Evolutionary conservation across 441 rosid genomes (phyloP), one percentile per base, ranked within the genome.

Genomic region (Breynia disticha): DNA sequence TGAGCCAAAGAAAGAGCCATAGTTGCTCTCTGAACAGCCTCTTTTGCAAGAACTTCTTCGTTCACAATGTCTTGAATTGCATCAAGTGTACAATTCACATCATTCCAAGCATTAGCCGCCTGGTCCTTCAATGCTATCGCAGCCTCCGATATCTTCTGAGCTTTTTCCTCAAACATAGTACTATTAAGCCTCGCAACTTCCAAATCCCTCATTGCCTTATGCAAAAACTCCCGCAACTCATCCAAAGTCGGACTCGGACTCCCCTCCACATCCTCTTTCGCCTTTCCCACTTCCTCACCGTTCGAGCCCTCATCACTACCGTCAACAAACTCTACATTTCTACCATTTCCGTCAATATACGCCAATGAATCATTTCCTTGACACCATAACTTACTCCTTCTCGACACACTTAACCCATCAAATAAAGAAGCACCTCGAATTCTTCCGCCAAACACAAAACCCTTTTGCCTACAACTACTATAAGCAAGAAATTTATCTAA

Each of bases 111-210:
- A 67, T 60, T 67, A 11, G 66, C 62, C 7, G 95, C 93, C 65
- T 86, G 77, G 53, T 93, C 99, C 76, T 89, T 89, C 76, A 81
- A 72, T 14, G 90, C 79, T 35, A 93, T 88, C 16, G 99, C 97
- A 63, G 81, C 56, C 76, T 93, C 99, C 9, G 99, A 83, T 63
- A 93, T 79, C 52, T 69, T 63, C 66, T 81, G 95, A 55, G 98
- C 98, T 76, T 84, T 88, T 55, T 88, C 96, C 82, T 93, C 97
- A 54, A 86, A 88, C 72, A 81, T 62, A 46, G 79, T 72, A 59
- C 98, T 88, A 62, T 86, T 93, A 60, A 79, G 71, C 66, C 76
- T 61, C 22, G 95, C 95, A 77, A 72, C 83, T 67, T 84, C 96
- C 76, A 93, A 62, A 46, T 88, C 90, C 66, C 67, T 79, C 59